Percentiles rank a stretch among this genome's conserved stretches.
Conservation (phyloP, 2,329 filamentous ascomycete species). For the Elsinoe ampelina region DNA sequence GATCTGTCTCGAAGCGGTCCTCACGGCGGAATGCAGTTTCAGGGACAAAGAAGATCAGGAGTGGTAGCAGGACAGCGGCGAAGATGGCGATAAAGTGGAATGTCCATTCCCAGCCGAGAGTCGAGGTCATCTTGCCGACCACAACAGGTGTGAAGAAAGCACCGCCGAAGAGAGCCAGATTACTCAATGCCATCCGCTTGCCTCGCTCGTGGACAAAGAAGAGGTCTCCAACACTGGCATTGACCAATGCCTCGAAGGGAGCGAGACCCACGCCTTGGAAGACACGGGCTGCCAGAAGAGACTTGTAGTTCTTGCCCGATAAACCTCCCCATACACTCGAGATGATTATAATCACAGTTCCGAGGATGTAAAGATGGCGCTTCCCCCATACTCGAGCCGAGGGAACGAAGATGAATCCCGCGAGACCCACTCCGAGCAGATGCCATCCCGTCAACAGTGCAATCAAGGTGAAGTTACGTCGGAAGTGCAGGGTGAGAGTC, state of each 20-base stretch:
- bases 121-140: conserved; percentile 72
- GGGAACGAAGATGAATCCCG: conserved; percentile 77
- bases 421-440: conserved; percentile 70
- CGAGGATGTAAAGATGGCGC: conserved; percentile 74
- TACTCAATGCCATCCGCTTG: conserved; percentile 74
- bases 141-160: conserved; percentile 78
- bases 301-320: conserved; percentile 57
- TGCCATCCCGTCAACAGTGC: conserved; percentile 82
- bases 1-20: conserved; percentile 59
- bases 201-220: conserved; percentile 81
- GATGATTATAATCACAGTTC: conserved; percentile 61
- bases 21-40: conserved; percentile 73
- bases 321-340: conserved; percentile 72
- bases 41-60: conserved; percentile 69
- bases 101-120: conserved; percentile 74
- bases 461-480: conserved; percentile 59
- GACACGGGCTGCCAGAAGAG: conserved; percentile 66
- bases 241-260: conserved; percentile 83
- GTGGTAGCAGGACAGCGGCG: conserved; percentile 56
- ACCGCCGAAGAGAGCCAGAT: conserved; percentile 60
- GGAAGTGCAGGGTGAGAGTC: conserved; percentile 60
- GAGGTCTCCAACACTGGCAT: conserved; percentile 78
- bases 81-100: conserved; percentile 89
- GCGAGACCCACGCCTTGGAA: conserved; percentile 80
- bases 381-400: conserved; percentile 88